Evolutionary conservation across 2,329 filamentous ascomycete genomes (phyloP), one percentile per base, ranked within the genome.

Genomic region (Graphilbum ipis-grandicollis): DNA sequence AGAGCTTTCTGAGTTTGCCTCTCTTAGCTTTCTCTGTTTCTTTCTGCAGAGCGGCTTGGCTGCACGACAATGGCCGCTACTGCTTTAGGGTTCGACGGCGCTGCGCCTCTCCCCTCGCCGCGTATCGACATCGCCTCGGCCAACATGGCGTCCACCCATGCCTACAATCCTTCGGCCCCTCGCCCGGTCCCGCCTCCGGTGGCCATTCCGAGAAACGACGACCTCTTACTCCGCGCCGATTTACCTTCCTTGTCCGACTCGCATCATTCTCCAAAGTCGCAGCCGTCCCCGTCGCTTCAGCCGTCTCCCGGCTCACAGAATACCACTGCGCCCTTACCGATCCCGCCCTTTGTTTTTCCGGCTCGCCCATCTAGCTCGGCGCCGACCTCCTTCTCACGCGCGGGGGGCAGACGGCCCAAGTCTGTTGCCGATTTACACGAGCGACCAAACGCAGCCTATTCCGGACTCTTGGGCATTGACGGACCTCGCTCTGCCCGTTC

Each of bases 311-410:
- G 18, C 18, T 54, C 56, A 36, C 51, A 50, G 36, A 49, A 51
- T 31, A 7, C 13, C 14, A 51, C 53, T 19, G 46, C 55, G 19
- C 66, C 68, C 36, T 61, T 60, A 35, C 72, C 73, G 33, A 79
- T 79, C 37, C 74, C 75, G 22, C 66, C 65, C 6, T 79, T 79
- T 47, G 63, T 73, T 39, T 79, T 79, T 46, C 76, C 75, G 2
- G 54, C 60, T 18, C 54, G 58, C 33, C 55, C 63, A 8, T 52
- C 65, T 1, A 56, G 59, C 17, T 62, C 65, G 2, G 59, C 63
- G 4, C 59, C 65, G n/a, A 2, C 57, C 62, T 3, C 59, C 63
- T 0, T 59, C 59, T 32, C 62, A 23, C 21, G 21, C 68, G 9
- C 57, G 68, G 42, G 54, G 3, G 62, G 60, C 29, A 62, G 64